Conservation (phyloP, 176 grass and related monocot genomes). For the Carex cristatella region DNA sequence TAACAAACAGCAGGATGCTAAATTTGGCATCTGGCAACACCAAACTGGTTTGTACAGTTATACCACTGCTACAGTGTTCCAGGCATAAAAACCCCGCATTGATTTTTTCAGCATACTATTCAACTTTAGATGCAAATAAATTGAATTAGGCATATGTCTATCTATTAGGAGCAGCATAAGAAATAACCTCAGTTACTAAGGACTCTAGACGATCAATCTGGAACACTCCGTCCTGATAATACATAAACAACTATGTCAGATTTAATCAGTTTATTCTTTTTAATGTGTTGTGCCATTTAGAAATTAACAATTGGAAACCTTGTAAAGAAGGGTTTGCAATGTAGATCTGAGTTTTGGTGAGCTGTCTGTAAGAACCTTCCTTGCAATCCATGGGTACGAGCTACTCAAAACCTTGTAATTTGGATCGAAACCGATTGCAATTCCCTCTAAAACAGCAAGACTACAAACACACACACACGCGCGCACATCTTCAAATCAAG, state of each 20-base stretch:
- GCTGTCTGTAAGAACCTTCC: conserved; percentile 94
- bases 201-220: conserved; percentile 94
- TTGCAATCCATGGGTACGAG: conserved; percentile 99
- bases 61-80: not conserved
- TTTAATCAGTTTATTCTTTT: conserved; percentile 20
- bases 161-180: not conserved
- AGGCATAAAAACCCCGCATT: not conserved
- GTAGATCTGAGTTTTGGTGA: conserved; percentile 81
- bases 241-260: conserved; percentile 18
- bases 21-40: not conserved
- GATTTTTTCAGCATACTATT: not conserved
- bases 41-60: not conserved
- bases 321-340: conserved; percentile 82
- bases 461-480: conserved; percentile 43
- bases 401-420: conserved; percentile 95
- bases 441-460: conserved; percentile 94
- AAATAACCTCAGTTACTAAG: conserved; percentile 74
- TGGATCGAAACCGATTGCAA: conserved; percentile 83
- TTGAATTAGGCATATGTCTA: not conserved
- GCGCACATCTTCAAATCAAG: not conserved
- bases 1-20: not conserved
- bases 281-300: not conserved
- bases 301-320: conserved; percentile 39
- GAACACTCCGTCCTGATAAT: conserved; percentile 68
- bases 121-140: not conserved